Base-by-base conservation (phyloP, 129 eudicot genomes). In the Lactuca saligna region DNA sequence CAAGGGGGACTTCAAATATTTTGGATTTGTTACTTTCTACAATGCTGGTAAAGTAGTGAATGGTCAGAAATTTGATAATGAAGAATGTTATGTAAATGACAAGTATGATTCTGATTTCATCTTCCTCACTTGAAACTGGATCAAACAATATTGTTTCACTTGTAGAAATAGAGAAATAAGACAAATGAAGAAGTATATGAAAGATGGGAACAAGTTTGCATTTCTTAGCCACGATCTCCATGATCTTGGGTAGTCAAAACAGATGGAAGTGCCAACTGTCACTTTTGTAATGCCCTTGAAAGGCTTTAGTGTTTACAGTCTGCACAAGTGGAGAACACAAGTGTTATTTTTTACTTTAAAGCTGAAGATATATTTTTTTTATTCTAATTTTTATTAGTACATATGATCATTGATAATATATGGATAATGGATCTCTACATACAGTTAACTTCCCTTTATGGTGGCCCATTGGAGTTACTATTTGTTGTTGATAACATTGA, bases 201-300 rank as follows among this genome's bases (percentile, higher is more conserved):
- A 20, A 20, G 20, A 20, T 20, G 20, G 20, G 20, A 20, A 89
- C 53, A 73, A 71, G 81, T 83, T 93, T 80, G 85, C 95, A 9
- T 93, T 89, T 75, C 88, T 93, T 70, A 81, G 74, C 78, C 85
- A 78, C 57, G 85, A 89, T 79, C 74, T 93, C 39, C 65, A 82
- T 53, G 97, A 87, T 17, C 95, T 93, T 29, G 99, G 89, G 82
- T 95, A 93, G 64, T 89, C 93, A 17, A 87, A 68, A 60, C 97
- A 93, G 83, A 80, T 70, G 74, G 82, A 89, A 50, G 78, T 93
- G 73, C 99, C 97, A 17, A 80, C 95, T 69, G 99, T 93, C 68
- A 81, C 99, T 6, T 92, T 93, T 78, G 95, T 93, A 67, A 93
- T 93, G 99, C 99, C 99, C 70, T 81, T 93, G 71, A 93, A 93